phyloP scores from a whole-genome alignment of 75 land plant species.

The Picea sitchensis region DNA sequence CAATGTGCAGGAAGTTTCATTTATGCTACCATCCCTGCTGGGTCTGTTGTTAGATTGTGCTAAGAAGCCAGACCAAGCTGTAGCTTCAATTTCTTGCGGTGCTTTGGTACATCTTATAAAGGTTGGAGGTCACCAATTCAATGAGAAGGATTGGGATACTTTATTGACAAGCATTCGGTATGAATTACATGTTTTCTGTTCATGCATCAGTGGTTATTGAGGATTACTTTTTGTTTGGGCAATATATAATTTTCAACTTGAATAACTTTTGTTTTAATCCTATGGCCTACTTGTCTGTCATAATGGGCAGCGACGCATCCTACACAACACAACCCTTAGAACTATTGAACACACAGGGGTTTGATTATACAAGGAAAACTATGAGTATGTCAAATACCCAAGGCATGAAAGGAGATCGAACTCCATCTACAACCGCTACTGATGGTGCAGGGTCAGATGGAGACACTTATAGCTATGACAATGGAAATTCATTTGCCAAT shows the following conservation, averaged over 20 bases:
- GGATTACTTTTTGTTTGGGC: not conserved
- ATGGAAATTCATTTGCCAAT: slow-evolving; percentile 20
- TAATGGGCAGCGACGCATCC: slow-evolving; percentile 57
- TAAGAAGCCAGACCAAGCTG: slow-evolving; percentile 82
- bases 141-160: slow-evolving; percentile 87
- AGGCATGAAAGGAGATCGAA: slow-evolving; percentile 13
- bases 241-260: not conserved
- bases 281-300: not conserved
- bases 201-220: not conserved
- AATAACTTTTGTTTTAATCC: not conserved
- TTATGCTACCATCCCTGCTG: slow-evolving; percentile 84
- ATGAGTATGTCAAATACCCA: slow-evolving; percentile 5
- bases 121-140: slow-evolving; percentile 96
- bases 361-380: slow-evolving; percentile 43
- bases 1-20: slow-evolving; percentile 67
- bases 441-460: slow-evolving; percentile 1
- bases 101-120: slow-evolving; percentile 93
- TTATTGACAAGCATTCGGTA: slow-evolving; percentile 84
- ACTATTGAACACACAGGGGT: slow-evolving; percentile 66
- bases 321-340: slow-evolving; percentile 97
- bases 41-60: slow-evolving; percentile 91
- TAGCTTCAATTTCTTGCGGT: slow-evolving; percentile 84
- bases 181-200: not conserved
- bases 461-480: slow-evolving; percentile 21
- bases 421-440: slow-evolving; percentile 2